Evolutionary conservation across 2,329 filamentous ascomycete species (phyloP).

Genomic region (Bimuria novae-zelandiae): DNA sequence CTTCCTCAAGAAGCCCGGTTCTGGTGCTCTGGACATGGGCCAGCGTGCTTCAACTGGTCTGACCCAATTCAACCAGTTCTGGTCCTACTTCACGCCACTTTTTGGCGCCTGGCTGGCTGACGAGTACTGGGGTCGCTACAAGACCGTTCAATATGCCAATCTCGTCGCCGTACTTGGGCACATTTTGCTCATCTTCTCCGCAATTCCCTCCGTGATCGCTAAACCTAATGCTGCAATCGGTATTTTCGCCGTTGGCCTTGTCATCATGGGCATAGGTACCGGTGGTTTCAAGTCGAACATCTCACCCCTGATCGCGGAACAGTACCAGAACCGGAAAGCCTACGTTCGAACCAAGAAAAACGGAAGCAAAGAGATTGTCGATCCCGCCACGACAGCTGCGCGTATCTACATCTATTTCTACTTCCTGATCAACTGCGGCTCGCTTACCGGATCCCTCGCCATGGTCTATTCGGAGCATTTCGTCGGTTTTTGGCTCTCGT

Average conservation of each 20-base stretch:
- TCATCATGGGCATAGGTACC: slow-evolving; percentile 69
- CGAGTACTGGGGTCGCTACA: slow-evolving; percentile 64
- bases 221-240: slow-evolving; percentile 55
- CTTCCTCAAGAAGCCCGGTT: slow-evolving; percentile 38
- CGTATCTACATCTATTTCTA: slow-evolving; percentile 58
- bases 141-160: slow-evolving; percentile 62
- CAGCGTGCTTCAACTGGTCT: slow-evolving; percentile 59
- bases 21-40: slow-evolving; percentile 59
- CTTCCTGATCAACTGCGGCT: slow-evolving; percentile 45
- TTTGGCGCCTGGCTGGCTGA: slow-evolving; percentile 64
- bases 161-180: slow-evolving; percentile 62
- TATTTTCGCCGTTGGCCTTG: slow-evolving; percentile 60
- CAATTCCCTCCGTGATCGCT: slow-evolving; percentile 58
- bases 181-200: slow-evolving; percentile 60
- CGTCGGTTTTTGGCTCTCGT: slow-evolving; percentile 75
- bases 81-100: slow-evolving; percentile 63
- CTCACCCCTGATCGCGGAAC: slow-evolving; percentile 63
- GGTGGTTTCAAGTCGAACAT: slow-evolving; percentile 73
- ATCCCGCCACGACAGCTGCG: slow-evolving; percentile 68
- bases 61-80: slow-evolving; percentile 60
- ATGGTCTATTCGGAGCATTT: slow-evolving; percentile 47
- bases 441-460: slow-evolving; percentile 39
- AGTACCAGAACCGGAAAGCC: slow-evolving; percentile 47
- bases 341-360: slow-evolving; percentile 36
- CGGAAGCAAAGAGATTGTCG: slow-evolving; percentile 64